A percentile compares a stretch with the other conserved stretches of the same genome.
Conservation (phyloP, 1,284 basidiomycete species). For the Grifola frondosa region DNA sequence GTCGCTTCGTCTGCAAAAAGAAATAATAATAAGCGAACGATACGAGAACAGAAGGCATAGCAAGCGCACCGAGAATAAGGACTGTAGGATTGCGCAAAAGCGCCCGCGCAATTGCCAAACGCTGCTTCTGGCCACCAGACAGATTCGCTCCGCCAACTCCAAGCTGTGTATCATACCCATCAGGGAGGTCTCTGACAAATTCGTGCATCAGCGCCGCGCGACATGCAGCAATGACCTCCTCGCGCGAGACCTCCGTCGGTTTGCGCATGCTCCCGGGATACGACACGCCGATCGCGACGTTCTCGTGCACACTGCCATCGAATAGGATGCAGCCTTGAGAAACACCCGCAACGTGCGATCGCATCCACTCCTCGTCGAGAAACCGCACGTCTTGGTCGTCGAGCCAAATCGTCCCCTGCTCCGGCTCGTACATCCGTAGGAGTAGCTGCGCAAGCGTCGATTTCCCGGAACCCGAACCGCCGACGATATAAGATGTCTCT, state of each 20-base stretch:
- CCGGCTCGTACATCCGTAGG: slow-evolving; percentile 74
- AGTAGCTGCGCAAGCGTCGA: slow-evolving; percentile 87
- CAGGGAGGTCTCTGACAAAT: slow-evolving; percentile 79
- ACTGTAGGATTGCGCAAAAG: slow-evolving; percentile 85
- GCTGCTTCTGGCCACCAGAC: slow-evolving; percentile 92
- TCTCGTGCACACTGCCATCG: slow-evolving; percentile 84
- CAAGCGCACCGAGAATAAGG: slow-evolving; percentile 79
- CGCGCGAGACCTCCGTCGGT: slow-evolving; percentile 52
- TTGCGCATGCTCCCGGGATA: slow-evolving; percentile 44
- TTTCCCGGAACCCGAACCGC: slow-evolving; percentile 90
- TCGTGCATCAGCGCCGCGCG: slow-evolving; percentile 87
- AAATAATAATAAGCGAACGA: background rate
- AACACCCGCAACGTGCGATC: slow-evolving; percentile 76
- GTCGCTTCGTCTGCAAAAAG: slow-evolving; percentile 84
- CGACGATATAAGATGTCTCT: slow-evolving; percentile 93
- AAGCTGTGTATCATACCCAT: slow-evolving; percentile 86
- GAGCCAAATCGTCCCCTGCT: slow-evolving; percentile 64
- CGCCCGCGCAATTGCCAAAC: slow-evolving; percentile 89
- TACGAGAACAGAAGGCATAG: background rate
- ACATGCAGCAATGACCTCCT: slow-evolving; percentile 81
- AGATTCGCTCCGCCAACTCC: slow-evolving; percentile 76
- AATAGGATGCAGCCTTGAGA: slow-evolving; percentile 80
- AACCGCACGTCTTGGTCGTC: slow-evolving; percentile 81
- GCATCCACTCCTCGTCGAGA: slow-evolving; percentile 76
- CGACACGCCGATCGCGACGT: slow-evolving; percentile 79